Conservation (phyloP, 2,329 filamentous ascomycete species). For the Elsinoe arachidis region DNA sequence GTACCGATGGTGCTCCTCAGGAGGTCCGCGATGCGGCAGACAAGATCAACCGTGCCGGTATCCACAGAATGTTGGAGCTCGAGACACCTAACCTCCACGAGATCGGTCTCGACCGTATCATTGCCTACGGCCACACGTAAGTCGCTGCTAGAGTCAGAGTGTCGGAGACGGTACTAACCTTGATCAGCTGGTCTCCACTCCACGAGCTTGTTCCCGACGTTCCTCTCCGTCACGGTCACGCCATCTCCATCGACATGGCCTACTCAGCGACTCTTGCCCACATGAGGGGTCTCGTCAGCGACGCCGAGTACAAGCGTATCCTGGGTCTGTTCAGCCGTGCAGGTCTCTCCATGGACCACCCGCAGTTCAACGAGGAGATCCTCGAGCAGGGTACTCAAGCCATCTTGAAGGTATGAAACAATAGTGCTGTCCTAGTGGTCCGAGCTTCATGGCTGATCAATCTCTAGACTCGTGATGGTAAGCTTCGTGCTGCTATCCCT, state of each 20-base stretch:
- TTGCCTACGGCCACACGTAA: slow-evolving; percentile 64
- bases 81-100: slow-evolving; percentile 67
- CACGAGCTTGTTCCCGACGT: slow-evolving; percentile 62
- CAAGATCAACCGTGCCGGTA: slow-evolving; percentile 59
- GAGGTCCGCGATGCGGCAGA: slow-evolving; percentile 56
- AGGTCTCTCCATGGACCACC: slow-evolving; percentile 63
- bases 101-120: slow-evolving; percentile 62
- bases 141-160: slow-evolving; percentile 19
- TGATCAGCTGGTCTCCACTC: slow-evolving; percentile 56
- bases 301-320: slow-evolving; percentile 53
- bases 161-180: not conserved
- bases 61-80: slow-evolving; percentile 64
- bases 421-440: not conserved
- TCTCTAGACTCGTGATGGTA: slow-evolving; percentile 53
- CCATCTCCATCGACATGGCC: slow-evolving; percentile 69
- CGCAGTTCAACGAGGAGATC: slow-evolving; percentile 56
- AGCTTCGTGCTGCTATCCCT: slow-evolving; percentile 59
- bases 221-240: slow-evolving; percentile 62
- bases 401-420: slow-evolving; percentile 46
- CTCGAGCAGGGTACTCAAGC: slow-evolving; percentile 58
- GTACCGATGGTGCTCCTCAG: slow-evolving; percentile 45
- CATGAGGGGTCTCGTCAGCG: slow-evolving; percentile 50
- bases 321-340: slow-evolving; percentile 61
- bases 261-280: slow-evolving; percentile 63
- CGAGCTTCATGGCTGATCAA: slow-evolving; percentile 6